Conservation (phyloP, 1,139 yeast genomes). For the Diutina sp. region DNA sequence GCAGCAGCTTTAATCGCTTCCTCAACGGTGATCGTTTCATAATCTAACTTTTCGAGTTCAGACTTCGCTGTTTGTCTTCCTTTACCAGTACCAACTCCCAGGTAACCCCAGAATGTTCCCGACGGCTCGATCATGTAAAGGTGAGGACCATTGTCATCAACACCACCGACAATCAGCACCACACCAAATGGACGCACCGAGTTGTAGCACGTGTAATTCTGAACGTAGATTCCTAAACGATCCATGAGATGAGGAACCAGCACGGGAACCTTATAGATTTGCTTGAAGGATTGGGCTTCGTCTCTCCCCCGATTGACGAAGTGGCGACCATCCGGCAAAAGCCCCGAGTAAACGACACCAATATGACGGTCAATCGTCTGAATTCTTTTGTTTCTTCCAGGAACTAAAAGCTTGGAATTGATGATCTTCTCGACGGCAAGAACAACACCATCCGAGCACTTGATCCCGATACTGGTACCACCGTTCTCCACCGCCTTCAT, state of each 20-base stretch:
- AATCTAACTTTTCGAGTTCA: slow-evolving; percentile 83
- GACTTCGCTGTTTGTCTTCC: slow-evolving; percentile 96
- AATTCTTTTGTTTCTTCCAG: slow-evolving; percentile 78
- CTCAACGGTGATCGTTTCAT: slow-evolving; percentile 51
- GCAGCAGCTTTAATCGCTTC: slow-evolving; percentile 94
- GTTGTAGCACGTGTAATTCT: slow-evolving; percentile 89
- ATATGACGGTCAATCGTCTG: slow-evolving; percentile 89
- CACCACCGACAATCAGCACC: slow-evolving; percentile 85
- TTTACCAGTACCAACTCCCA: slow-evolving; percentile 95
- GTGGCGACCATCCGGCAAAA: slow-evolving; percentile 94
- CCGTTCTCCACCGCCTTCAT: slow-evolving; percentile 96
- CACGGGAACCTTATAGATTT: slow-evolving; percentile 63
- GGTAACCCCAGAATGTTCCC: slow-evolving; percentile 95
- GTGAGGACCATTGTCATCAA: slow-evolving; percentile 81
- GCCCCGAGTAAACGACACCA: slow-evolving; percentile 90
- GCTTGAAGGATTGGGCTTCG: slow-evolving; percentile 74
- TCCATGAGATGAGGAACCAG: slow-evolving; percentile 77
- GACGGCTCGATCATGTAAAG: slow-evolving; percentile 96
- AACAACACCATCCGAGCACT: slow-evolving; percentile 85
- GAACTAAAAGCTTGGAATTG: slow-evolving; percentile 76
- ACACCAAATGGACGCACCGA: slow-evolving; percentile 97
- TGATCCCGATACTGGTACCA: slow-evolving; percentile 88
- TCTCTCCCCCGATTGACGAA: slow-evolving; percentile 87
- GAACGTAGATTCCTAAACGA: slow-evolving; percentile 84
- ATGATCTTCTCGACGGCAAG: slow-evolving; percentile 93